These are phyloP conservation scores for sorghum (Sorghum bicolor) DNA, from an alignment of 176 grass and related monocot genomes.

Conservation along the genomic window DNA sequence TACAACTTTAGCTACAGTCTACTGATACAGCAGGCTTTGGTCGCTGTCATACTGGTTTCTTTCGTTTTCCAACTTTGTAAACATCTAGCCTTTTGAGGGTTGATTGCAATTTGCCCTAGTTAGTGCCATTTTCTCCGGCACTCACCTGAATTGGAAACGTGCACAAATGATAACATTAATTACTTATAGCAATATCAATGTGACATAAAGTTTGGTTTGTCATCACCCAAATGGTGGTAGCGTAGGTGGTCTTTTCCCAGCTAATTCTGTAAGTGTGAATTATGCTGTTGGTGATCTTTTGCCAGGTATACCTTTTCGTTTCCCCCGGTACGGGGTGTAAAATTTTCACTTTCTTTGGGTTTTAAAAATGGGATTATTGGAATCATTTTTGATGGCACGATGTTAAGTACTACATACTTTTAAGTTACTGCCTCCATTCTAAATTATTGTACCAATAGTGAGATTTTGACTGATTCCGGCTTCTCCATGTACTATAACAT, in stretches of 20 bases:
- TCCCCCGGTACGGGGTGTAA: neutral
- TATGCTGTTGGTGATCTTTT: neutral
- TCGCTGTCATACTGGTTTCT: slow-evolving; percentile 23
- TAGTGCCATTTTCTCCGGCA: neutral
- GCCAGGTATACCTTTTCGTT: neutral
- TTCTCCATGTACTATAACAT: no score
- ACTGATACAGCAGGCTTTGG: neutral
- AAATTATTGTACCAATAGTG: no score
- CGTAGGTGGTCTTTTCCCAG: neutral
- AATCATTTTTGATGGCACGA: neutral
- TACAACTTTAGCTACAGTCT: neutral
- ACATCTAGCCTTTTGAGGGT: neutral
- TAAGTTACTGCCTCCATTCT: neutral
- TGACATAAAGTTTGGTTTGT: slow-evolving; percentile 19
- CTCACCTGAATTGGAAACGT: slow-evolving; percentile 16
- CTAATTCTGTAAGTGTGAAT: no score
- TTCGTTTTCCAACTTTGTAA: slow-evolving; percentile 22
- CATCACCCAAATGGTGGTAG: neutral
- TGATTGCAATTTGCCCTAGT: neutral
- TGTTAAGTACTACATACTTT: no score
- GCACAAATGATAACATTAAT: neutral
- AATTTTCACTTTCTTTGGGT: neutral
- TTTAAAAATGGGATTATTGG: neutral
- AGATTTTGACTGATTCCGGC: no score
- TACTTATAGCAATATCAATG: neutral